A percentile compares a stretch with the other conserved stretches of the same genome.
Evolutionary conservation across 345 rosid genomes (phyloP).

Genomic region (Melaleuca alternifolia): DNA sequence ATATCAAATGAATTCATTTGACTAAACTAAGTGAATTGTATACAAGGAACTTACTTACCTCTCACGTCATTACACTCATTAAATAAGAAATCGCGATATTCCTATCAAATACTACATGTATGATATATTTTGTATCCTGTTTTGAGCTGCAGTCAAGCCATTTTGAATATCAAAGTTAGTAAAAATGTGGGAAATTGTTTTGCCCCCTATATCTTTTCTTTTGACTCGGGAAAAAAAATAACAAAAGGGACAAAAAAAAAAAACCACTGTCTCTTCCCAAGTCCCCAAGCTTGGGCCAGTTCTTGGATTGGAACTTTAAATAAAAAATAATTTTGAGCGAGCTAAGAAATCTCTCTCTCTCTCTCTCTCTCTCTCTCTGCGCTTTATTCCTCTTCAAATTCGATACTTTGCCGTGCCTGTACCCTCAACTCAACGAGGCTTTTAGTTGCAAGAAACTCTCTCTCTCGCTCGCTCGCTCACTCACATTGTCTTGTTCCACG

Average conservation of each 20-base stretch:
- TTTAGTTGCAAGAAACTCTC: conserved; percentile 1
- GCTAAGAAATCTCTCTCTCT: background rate
- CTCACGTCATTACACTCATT: background rate
- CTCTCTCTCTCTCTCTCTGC: background rate
- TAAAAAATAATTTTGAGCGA: background rate
- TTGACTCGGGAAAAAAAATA: background rate
- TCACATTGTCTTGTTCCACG: conserved; percentile 48
- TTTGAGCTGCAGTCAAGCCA: background rate
- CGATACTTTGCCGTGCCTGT: conserved; percentile 1
- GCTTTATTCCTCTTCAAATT: background rate
- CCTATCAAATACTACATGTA: background rate
- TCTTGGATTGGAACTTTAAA: conserved; percentile 5
- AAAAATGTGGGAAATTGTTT: background rate
- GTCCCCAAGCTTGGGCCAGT: conserved; percentile 2
- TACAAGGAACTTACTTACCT: background rate
- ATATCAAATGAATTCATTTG: background rate
- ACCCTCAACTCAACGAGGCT: conserved; percentile 2
- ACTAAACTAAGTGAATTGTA: background rate
- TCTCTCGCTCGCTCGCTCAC: conserved; percentile 16
- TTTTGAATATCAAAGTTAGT: background rate
- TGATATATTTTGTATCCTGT: background rate
- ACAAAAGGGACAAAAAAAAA: background rate
- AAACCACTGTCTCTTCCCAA: conserved; percentile 14
- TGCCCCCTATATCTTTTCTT: background rate
- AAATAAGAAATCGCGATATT: background rate